phyloP scores from a whole-genome alignment of 495 filamentous ascomycete species.

The Aspergillus panamensis region DNA sequence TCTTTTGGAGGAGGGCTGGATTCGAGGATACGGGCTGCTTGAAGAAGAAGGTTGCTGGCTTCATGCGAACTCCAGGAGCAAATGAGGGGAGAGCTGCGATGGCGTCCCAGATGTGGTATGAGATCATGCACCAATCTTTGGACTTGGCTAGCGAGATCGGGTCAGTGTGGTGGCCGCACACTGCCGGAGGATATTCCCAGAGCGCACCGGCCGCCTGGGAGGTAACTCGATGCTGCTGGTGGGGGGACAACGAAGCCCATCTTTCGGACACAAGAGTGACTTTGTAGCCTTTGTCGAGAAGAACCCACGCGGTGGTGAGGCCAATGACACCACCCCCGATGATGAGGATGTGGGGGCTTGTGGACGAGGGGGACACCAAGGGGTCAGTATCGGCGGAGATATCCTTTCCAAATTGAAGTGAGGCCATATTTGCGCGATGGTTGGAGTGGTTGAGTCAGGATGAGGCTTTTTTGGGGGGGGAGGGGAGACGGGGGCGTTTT shows the following conservation, averaged over 20 bases:
- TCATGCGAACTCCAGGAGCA: slow-evolving; percentile 1
- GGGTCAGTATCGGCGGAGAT: neutral
- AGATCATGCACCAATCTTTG: slow-evolving; percentile 10
- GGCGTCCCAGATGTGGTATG: slow-evolving; percentile 2
- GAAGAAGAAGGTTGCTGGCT: slow-evolving; percentile 7
- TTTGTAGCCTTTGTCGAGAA: slow-evolving; percentile 47
- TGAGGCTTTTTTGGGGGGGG: too few relatives aligned
- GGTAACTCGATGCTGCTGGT: slow-evolving; percentile 37
- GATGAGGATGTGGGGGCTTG: slow-evolving; percentile 27
- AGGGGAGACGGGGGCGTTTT: too few relatives aligned
- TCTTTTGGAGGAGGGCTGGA: neutral
- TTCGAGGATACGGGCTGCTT: neutral
- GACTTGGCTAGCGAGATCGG: slow-evolving; percentile 5
- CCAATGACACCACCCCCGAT: slow-evolving; percentile 48
- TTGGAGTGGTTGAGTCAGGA: neutral
- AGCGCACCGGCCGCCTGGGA: slow-evolving; percentile 51
- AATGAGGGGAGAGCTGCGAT: neutral
- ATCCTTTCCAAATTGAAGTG: neutral
- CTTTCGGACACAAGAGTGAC: slow-evolving; percentile 47
- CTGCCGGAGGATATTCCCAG: slow-evolving; percentile 49
- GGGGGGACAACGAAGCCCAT: slow-evolving; percentile 33
- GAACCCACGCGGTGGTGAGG: slow-evolving; percentile 41
- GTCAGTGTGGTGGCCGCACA: slow-evolving; percentile 42
- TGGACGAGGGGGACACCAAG: neutral
- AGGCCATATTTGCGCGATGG: neutral